phyloP scores from a whole-genome alignment of 495 filamentous ascomycete species.

The Penicillium malachiteum region DNA sequence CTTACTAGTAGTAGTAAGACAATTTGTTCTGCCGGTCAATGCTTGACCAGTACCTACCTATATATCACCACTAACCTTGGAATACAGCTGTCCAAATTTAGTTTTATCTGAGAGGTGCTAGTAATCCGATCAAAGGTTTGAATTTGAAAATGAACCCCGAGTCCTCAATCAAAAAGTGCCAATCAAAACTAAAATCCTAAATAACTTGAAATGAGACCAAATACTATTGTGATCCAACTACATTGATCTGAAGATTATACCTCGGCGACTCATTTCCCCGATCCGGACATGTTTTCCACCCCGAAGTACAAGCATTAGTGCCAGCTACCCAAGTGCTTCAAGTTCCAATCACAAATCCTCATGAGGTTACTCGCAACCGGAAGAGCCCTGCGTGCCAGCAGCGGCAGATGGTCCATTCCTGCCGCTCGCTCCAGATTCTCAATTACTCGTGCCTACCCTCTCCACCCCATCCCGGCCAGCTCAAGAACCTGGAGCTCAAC shows the following conservation, averaged over 20 bases:
- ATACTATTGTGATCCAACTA: no score
- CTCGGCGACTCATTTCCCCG: slow-evolving; percentile 36
- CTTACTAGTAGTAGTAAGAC: no score
- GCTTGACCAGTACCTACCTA: no score
- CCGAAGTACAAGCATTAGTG: neutral
- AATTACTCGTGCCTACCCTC: slow-evolving; percentile 25
- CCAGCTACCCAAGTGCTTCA: neutral
- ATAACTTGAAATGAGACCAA: no score
- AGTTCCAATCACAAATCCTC: neutral
- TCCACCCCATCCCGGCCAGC: slow-evolving; percentile 15
- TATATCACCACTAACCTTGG: no score
- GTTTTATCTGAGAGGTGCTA: no score
- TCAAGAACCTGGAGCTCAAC: slow-evolving; percentile 39
- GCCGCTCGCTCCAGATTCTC: slow-evolving; percentile 25
- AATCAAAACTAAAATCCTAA: no score
- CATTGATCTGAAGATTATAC: slow-evolving; percentile 5
- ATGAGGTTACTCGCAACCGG: slow-evolving; percentile 50
- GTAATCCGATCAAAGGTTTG: no score
- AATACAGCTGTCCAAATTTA: no score
- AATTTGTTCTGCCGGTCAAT: no score
- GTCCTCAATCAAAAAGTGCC: no score
- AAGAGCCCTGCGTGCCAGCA: slow-evolving; percentile 43
- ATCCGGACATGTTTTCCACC: slow-evolving; percentile 24
- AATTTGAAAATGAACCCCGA: no score
- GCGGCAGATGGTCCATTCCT: slow-evolving; percentile 40